Percentiles rank a stretch among this genome's conserved stretches.
Conservation (phyloP, 1,139 yeast species). For the Nakaseomyces delphensis region DNA sequence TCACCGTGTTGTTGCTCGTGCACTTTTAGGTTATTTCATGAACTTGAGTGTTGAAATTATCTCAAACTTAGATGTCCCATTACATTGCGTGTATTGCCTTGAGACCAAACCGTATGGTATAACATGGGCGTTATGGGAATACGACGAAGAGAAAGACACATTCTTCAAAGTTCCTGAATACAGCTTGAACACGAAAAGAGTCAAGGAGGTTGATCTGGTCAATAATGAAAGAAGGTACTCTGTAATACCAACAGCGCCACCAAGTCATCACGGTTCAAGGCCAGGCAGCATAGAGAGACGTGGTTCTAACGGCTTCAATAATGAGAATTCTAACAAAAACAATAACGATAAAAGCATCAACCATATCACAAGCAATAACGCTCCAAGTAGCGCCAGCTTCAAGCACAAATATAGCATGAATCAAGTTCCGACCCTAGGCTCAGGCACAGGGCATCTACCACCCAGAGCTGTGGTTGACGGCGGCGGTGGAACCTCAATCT, state of each 20-base stretch:
- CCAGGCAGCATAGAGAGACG: background rate
- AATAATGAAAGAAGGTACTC: slow-evolving; percentile 59
- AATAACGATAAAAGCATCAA: background rate
- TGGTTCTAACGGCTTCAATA: background rate
- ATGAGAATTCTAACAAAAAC: background rate
- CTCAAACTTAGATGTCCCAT: slow-evolving; percentile 85
- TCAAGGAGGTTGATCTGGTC: slow-evolving; percentile 57
- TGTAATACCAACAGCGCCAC: slow-evolving; percentile 67
- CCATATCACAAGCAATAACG: background rate
- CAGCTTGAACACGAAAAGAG: slow-evolving; percentile 41
- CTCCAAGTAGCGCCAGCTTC: background rate
- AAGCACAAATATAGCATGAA: slow-evolving; percentile 1
- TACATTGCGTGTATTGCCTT: slow-evolving; percentile 79
- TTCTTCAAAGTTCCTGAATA: slow-evolving; percentile 67
- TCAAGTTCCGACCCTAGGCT: slow-evolving; percentile 2
- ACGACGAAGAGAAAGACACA: slow-evolving; percentile 70
- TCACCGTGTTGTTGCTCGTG: slow-evolving; percentile 86
- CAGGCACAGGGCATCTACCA: background rate
- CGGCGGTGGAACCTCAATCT: slow-evolving; percentile 15
- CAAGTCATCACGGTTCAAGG: slow-evolving; percentile 14
- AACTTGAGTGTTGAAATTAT: slow-evolving; percentile 75
- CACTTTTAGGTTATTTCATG: slow-evolving; percentile 78
- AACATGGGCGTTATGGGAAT: slow-evolving; percentile 82
- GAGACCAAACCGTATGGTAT: slow-evolving; percentile 95
- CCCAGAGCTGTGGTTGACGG: slow-evolving; percentile 11